These are phyloP conservation scores for Tricholoma bakamatsutake DNA, from an alignment of 768 basidiomycete genomes.

Conservation along the genomic window DNA sequence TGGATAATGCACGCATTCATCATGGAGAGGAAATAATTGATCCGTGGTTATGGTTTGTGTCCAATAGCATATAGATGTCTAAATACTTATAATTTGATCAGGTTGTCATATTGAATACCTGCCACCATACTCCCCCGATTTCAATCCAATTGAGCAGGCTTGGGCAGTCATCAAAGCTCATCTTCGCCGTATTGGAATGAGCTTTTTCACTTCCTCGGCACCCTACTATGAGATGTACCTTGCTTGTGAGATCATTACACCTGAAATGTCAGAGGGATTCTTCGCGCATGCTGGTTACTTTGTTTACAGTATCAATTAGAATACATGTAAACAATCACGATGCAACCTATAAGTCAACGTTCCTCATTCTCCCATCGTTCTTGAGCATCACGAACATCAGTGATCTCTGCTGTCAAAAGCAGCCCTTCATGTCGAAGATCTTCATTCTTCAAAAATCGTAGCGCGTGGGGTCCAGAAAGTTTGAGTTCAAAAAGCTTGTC, in stretches of 20 bases:
- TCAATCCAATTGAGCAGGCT: constrained; percentile 35
- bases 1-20: constrained; percentile 26
- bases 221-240: neutral
- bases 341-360: neutral
- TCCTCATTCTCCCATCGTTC: neutral
- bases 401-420: neutral
- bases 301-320: neutral
- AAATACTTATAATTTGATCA: constrained; percentile 1
- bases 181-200: neutral
- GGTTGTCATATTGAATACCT: constrained; percentile 26
- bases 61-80: neutral
- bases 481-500: neutral
- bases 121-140: constrained; percentile 34
- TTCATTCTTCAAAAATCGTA: neutral
- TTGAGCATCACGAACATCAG: neutral
- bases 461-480: neutral
- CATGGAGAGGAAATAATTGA: constrained; percentile 20
- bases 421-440: neutral
- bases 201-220: neutral
- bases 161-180: neutral
- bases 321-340: neutral
- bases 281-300: neutral
- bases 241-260: neutral
- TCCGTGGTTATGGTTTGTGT: constrained; percentile 15
- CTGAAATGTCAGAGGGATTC: neutral